phyloP scores from a whole-genome alignment of 2,329 filamentous ascomycete genomes.

The Aspergillus brunneoviolaceus region DNA sequence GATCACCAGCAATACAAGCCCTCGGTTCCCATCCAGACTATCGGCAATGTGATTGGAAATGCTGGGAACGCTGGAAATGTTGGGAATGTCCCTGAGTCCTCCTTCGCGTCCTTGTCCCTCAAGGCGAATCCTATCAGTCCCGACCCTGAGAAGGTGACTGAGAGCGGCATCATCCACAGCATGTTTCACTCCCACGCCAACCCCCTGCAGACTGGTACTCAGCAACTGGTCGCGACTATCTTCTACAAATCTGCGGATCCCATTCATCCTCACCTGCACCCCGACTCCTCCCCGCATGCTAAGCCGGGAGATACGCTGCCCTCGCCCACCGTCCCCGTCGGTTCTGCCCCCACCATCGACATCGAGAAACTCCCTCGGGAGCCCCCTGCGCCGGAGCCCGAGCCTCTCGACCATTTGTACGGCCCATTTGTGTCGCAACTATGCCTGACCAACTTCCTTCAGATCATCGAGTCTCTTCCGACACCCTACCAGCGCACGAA shows the following conservation, averaged over 20 bases:
- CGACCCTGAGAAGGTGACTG: constrained; percentile 43
- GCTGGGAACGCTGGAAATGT: constrained; percentile 15
- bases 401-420: constrained; percentile 56
- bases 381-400: constrained; percentile 54
- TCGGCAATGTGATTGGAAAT: constrained; percentile 38
- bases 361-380: constrained; percentile 55
- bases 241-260: constrained; percentile 49
- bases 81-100: constrained; percentile 26
- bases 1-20: constrained; percentile 52
- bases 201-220: constrained; percentile 39
- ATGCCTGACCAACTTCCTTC: constrained; percentile 57
- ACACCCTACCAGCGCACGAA: constrained; percentile 51
- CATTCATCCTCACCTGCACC: constrained; percentile 48
- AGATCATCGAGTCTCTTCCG: constrained; percentile 50
- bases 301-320: constrained; percentile 40
- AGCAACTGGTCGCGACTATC: constrained; percentile 49
- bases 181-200: constrained; percentile 46
- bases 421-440: constrained; percentile 55
- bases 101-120: constrained; percentile 27
- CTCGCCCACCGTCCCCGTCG: constrained; percentile 42
- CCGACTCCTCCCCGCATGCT: constrained; percentile 45
- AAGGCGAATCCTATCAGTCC: constrained; percentile 39
- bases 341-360: constrained; percentile 52
- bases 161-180: constrained; percentile 48
- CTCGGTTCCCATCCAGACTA: constrained; percentile 34